Base-by-base conservation (phyloP, 495 filamentous ascomycete species). In the Lasiosphaeris hirsuta region DNA sequence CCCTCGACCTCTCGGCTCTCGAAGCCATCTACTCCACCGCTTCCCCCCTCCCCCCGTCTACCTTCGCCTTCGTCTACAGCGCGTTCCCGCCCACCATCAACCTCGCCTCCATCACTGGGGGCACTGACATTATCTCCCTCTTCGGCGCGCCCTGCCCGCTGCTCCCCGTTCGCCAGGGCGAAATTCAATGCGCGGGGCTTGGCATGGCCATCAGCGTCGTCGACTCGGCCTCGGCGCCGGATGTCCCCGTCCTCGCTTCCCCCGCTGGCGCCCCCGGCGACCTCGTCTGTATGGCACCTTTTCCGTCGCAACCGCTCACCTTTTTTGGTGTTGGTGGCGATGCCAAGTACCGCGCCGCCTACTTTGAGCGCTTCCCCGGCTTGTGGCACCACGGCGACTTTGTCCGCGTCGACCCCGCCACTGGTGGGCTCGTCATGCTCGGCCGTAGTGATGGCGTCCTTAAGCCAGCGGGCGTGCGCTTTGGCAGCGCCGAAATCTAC, bases 361-460 rank as follows among this genome's bases (percentile, higher is more conserved):
- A 98, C 70, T 98, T 98, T 62, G 89, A 92, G 54, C 81, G 82
- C 10, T 96, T 96, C 63, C 71, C 68, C 8, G 66, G 68, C 2
- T 74, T 96, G 19, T 97, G 93, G 94, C 91, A 96, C 69, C 94
- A 98, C 67, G 94, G 94, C 3, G 94, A 98, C 68, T 97, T 96
- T 64, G 82, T 96, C 11, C 82, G 87, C 19, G 77, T 96, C 61
- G 85, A 90, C 63, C 81, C 84, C 0, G 59, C 77, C 14, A 93
- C 89, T 0, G 86, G 89, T 10, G 92, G 91, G 0, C 69, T 96
- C 52, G 71, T 86, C 41, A 94, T 97, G 91, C 77, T 96, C 0
- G 89, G 89, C 4, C 82, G 89, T 14, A 84, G 83, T 35, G 89
- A 93, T 65, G 89, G 89, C 13, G 84, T 92, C 3, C 73, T 93